phyloP scores from a whole-genome alignment of 805 yeast genomes.

The Sporopachydermia quercuum region DNA sequence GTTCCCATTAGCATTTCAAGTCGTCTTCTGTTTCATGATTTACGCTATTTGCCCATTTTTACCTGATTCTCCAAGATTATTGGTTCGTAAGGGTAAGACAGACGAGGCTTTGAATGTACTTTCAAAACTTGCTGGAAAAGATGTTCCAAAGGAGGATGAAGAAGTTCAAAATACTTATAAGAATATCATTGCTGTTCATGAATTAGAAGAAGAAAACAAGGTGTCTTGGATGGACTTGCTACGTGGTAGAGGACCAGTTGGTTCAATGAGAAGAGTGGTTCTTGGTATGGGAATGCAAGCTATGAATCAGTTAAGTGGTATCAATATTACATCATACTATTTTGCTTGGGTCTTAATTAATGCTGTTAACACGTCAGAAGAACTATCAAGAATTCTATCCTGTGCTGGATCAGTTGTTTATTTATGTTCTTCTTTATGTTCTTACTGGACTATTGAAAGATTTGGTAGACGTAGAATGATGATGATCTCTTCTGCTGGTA shows the following conservation, averaged over 20 bases:
- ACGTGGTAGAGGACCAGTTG: conserved; percentile 5
- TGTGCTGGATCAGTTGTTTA: conserved; percentile 8
- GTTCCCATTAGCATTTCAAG: conserved; percentile 4
- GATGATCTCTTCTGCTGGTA: conserved; percentile 17
- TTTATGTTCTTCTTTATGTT: conserved; percentile 16
- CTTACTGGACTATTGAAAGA: conserved; percentile 21
- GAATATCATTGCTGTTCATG: conserved; percentile 5
- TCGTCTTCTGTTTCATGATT: conserved; percentile 38
- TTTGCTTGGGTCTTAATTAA: conserved; percentile 32
- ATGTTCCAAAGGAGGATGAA: conserved; percentile 6
- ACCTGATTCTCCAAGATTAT: conserved; percentile 94
- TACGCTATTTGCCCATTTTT: background rate
- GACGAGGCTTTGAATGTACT: conserved; percentile 53
- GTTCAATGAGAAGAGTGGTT: conserved; percentile 6
- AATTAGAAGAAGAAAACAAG: conserved; percentile 4
- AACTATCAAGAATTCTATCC: conserved; percentile 30
- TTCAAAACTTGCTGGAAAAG: conserved; percentile 7
- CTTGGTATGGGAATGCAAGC: conserved; percentile 10
- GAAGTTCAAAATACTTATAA: conserved; percentile 5
- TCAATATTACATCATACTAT: conserved; percentile 8
- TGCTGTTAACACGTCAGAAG: conserved; percentile 23
- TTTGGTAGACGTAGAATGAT: conserved; percentile 18
- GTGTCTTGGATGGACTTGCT: conserved; percentile 6
- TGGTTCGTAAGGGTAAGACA: conserved; percentile 53
- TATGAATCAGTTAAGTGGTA: conserved; percentile 10